Percentiles rank a stretch among this genome's conserved stretches.
These are phyloP conservation scores for Sugiyamaella castrensis DNA, from an alignment of 1,139 yeast genomes.

Conservation along the genomic window DNA sequence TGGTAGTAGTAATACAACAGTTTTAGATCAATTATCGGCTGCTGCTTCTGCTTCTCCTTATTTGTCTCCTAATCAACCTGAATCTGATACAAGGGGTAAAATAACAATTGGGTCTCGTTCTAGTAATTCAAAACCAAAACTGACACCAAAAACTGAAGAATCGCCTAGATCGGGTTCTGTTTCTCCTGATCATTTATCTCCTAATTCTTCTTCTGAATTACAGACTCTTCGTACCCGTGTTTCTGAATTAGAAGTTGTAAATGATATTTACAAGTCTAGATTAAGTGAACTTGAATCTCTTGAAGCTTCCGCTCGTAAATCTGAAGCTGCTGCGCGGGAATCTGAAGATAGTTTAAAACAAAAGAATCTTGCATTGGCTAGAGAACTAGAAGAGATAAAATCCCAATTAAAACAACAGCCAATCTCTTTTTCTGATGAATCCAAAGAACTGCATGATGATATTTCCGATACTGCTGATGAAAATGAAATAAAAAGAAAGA, in stretches of 20 bases:
- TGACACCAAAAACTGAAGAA: not conserved
- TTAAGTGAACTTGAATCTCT: slow-evolving; percentile 68
- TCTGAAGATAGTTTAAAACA: slow-evolving; percentile 14
- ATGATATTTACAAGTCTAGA: slow-evolving; percentile 78
- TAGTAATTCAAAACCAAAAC: not conserved
- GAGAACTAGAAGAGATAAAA: slow-evolving; percentile 10
- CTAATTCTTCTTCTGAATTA: slow-evolving; percentile 22
- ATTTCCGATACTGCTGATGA: not conserved
- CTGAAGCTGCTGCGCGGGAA: slow-evolving; percentile 23
- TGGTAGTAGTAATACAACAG: slow-evolving; percentile 10
- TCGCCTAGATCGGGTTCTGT: not conserved
- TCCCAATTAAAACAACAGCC: not conserved
- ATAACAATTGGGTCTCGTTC: too few species aligned
- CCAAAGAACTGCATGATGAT: too few species aligned
- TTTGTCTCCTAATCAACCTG: slow-evolving; percentile 26
- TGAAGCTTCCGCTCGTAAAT: slow-evolving; percentile 23
- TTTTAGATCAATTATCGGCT: slow-evolving; percentile 27
- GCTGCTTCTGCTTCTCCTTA: slow-evolving; percentile 31
- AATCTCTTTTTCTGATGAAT: not conserved
- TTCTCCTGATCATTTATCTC: slow-evolving; percentile 6
- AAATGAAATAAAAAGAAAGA: slow-evolving; percentile 10
- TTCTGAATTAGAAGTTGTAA: slow-evolving; percentile 85
- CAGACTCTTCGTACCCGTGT: slow-evolving; percentile 61
- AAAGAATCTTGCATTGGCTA: slow-evolving; percentile 15
- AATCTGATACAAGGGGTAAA: slow-evolving; percentile 20